A percentile compares a stretch with the other conserved stretches of the same genome.
These are phyloP conservation scores for Oryza officinalis DNA, from an alignment of 176 grass and related monocot species.

Conservation along the genomic window DNA sequence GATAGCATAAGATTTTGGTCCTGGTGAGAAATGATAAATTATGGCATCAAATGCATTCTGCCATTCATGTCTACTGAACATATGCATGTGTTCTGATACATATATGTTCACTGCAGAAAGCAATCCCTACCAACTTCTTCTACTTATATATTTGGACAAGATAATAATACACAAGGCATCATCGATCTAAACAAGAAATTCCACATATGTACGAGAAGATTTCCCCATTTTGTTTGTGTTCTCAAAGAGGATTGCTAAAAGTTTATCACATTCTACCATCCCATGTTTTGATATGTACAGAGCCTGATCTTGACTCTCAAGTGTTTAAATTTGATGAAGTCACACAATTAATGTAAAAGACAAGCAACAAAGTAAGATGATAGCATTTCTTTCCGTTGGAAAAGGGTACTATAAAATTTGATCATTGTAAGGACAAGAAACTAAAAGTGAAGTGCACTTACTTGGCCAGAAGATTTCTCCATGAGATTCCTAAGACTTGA, in stretches of 20 bases:
- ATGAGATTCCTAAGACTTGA: constrained; percentile 52
- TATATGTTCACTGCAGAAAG: not conserved
- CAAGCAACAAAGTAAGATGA: not conserved
- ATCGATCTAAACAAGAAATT: not conserved
- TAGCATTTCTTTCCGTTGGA: constrained; percentile 2
- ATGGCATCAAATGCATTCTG: not conserved
- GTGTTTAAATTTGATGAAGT: not conserved
- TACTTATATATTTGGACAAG: not conserved
- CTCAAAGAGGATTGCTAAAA: not conserved
- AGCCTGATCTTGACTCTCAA: not conserved
- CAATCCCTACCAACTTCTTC: not conserved
- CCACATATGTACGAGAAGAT: not conserved
- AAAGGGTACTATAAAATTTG: not conserved
- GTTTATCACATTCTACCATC: not conserved
- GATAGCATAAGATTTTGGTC: not conserved
- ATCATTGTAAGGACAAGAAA: constrained; percentile 3
- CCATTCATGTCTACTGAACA: not conserved
- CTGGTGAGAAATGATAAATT: not conserved
- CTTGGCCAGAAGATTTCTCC: constrained; percentile 62
- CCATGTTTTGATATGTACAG: not conserved
- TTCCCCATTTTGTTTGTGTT: not conserved
- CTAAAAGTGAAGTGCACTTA: constrained; percentile 32
- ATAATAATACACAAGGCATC: not conserved
- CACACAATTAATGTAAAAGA: not conserved
- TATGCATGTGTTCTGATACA: not conserved